phyloP scores from a whole-genome alignment of 768 basidiomycete genomes.

The Mycena albidolilacea region DNA sequence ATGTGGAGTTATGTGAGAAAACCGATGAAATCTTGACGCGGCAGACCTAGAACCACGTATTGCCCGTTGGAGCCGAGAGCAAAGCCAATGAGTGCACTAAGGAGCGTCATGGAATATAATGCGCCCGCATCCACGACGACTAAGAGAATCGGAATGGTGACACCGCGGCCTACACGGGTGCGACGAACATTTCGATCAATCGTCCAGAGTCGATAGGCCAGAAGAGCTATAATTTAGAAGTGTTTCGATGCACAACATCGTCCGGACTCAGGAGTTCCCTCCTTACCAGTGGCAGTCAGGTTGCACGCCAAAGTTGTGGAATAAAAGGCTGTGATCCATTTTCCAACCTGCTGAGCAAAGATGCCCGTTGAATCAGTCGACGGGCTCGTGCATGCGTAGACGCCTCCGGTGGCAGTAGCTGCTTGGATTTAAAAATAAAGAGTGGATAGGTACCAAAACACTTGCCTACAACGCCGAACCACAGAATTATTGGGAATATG shows the following conservation, averaged over 20 bases:
- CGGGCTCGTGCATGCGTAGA: background rate
- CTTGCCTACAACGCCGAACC: slow-evolving; percentile 35
- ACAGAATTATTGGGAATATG: slow-evolving; percentile 47
- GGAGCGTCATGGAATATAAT: slow-evolving; percentile 54
- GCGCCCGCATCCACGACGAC: slow-evolving; percentile 55
- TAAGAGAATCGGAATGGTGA: slow-evolving; percentile 44
- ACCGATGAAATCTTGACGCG: too few species aligned
- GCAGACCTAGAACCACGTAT: slow-evolving; percentile 44
- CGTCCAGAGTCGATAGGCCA: slow-evolving; percentile 24
- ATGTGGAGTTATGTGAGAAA: too few species aligned
- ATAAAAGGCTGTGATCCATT: slow-evolving; percentile 54
- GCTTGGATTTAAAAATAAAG: background rate
- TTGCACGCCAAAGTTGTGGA: slow-evolving; percentile 51
- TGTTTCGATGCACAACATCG: background rate
- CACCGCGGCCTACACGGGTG: slow-evolving; percentile 37
- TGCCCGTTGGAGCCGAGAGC: slow-evolving; percentile 46
- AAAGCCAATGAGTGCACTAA: slow-evolving; percentile 49
- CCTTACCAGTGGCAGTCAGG: slow-evolving; percentile 48
- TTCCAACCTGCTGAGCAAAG: slow-evolving; percentile 44
- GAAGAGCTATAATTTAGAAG: background rate
- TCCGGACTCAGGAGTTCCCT: background rate
- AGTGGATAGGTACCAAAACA: background rate
- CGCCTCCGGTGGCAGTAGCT: slow-evolving; percentile 17
- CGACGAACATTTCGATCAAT: slow-evolving; percentile 43
- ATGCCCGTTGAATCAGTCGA: slow-evolving; percentile 35